phyloP scores from a whole-genome alignment of 192 early-diverging fungal genomes.

The Backusella westeae region DNA sequence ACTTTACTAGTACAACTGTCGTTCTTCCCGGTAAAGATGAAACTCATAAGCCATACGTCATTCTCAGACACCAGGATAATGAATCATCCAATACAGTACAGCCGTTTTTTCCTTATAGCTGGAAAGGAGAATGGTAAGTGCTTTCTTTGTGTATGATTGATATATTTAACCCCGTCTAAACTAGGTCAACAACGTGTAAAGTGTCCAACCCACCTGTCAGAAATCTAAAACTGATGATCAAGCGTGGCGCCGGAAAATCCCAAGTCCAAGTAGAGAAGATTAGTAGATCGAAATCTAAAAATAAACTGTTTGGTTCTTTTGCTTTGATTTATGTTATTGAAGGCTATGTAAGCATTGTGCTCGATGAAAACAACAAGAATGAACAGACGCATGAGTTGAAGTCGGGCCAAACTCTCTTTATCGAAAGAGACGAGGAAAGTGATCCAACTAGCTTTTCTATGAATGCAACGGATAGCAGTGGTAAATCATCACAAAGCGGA shows the following conservation, averaged over 20 bases:
- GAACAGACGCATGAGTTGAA: conserved; percentile 22
- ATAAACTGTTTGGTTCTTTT: conserved; percentile 49
- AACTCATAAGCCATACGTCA: conserved; percentile 18
- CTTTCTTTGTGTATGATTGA: neutral
- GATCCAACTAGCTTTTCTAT: conserved; percentile 29
- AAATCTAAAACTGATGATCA: conserved; percentile 20
- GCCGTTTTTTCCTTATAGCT: conserved; percentile 57
- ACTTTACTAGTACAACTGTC: conserved; percentile 22
- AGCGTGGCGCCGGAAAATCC: conserved; percentile 14
- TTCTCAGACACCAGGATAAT: conserved; percentile 49
- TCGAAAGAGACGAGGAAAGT: conserved; percentile 52
- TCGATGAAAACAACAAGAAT: conserved; percentile 24
- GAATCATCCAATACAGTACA: conserved; percentile 42
- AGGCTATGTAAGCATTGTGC: conserved; percentile 25
- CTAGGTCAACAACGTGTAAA: conserved; percentile 30
- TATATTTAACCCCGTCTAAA: neutral
- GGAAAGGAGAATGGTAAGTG: conserved; percentile 48
- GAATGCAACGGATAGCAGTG: neutral
- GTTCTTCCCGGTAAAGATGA: conserved; percentile 17
- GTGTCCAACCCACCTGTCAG: conserved; percentile 14
- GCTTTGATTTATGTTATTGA: conserved; percentile 59
- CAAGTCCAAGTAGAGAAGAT: conserved; percentile 16
- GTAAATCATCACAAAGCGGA: neutral
- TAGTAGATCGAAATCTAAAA: conserved; percentile 21
- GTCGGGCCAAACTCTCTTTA: conserved; percentile 47